Base-by-base conservation (phyloP, 2,329 filamentous ascomycete genomes). In the Arthroderma uncinatum region DNA sequence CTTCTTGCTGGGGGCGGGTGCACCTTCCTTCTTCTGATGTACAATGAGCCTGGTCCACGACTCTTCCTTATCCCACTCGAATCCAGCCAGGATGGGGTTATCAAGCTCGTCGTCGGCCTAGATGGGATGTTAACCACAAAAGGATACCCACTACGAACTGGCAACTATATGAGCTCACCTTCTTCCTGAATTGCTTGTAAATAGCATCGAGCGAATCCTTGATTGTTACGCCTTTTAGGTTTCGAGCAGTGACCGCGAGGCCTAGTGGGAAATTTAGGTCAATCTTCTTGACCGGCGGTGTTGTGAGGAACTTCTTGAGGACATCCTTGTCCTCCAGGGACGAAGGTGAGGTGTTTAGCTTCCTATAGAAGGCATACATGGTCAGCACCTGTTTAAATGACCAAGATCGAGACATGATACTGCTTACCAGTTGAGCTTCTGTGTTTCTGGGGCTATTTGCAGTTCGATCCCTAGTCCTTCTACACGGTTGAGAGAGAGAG, bases 201-300 rank as follows among this genome's bases (percentile, higher is more conserved):
- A 97, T 96, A 67, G 89, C 92, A 72, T 96, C 91, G 72, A 95
- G 71, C 58, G 90, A 90, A 74, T 97, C 92, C 79, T 96, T 96
- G 79, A 97, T 92, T 58, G 92, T 97, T 64, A 97, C 90, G 57
- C 92, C 92, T 74, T 91, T 92, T 66, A 91, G 77, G 75, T 96
- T 97, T 68, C 92, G 83, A 69, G 90, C 92, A 33, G 86, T 88
- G 64, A 96, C 87, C 68, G 92, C 85, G 57, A 93, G 81, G 54
- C 92, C 92, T 55, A 94, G 78, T 14, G 89, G 88, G 79, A 95
- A 95, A 74, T 90, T 84, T 50, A 97, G 80, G 74, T 95, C 90
- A 74, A 97, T 92, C 78, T 89, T 92, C 81, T 93, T 95, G 73
- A 97, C 82, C 34, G 87, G 84, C 52, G 92, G 92, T 60, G 76